A percentile compares a stretch with the other conserved stretches of the same genome.
These are phyloP conservation scores for Apiospora aurea DNA, from an alignment of 2,329 filamentous ascomycete species.

Conservation along the genomic window DNA sequence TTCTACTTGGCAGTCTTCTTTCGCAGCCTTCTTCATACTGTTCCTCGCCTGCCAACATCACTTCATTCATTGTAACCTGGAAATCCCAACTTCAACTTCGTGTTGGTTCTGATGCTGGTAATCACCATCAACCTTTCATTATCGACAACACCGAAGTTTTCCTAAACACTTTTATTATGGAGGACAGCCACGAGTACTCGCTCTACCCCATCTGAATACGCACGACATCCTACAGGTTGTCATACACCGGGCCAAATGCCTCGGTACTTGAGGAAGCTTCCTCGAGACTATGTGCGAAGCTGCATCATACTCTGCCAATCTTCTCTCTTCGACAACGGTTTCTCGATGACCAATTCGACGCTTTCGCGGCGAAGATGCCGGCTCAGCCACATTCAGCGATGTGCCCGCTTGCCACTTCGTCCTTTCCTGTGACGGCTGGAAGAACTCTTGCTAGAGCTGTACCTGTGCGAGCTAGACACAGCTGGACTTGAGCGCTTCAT, in stretches of 20 bases:
- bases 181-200: background rate
- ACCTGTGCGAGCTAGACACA: slow-evolving; percentile 1
- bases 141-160: background rate
- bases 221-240: slow-evolving; percentile 4
- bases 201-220: background rate
- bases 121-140: background rate
- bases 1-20: background rate
- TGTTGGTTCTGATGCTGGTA: background rate
- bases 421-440: slow-evolving; percentile 1
- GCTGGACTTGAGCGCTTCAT: background rate
- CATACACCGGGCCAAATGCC: background rate
- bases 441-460: slow-evolving; percentile 10
- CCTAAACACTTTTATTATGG: background rate
- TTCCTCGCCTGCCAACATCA: background rate
- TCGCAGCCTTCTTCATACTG: background rate
- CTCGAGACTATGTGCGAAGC: background rate
- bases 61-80: background rate
- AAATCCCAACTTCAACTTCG: background rate
- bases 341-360: background rate
- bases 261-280: background rate
- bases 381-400: background rate
- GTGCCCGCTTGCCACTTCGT: background rate
- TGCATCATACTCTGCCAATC: background rate
- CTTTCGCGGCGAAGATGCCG: background rate
- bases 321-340: background rate